These are phyloP conservation scores for Chiua virens DNA, from an alignment of 768 basidiomycete species.

Conservation along the genomic window DNA sequence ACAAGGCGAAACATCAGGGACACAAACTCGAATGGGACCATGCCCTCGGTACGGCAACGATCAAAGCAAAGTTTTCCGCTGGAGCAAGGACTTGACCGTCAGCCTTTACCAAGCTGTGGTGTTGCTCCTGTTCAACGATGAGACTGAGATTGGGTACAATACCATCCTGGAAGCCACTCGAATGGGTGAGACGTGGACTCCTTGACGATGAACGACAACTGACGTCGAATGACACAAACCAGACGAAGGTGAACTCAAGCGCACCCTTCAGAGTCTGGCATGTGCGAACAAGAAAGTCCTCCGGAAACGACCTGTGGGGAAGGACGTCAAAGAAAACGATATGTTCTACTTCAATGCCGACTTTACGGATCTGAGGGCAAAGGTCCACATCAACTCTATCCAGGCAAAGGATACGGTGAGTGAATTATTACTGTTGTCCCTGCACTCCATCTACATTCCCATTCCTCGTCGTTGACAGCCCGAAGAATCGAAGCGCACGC, in stretches of 20 bases:
- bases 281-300: constrained; percentile 89
- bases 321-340: constrained; percentile 75
- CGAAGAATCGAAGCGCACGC: constrained; percentile 84
- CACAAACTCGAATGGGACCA: constrained; percentile 85
- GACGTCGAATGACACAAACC: not conserved
- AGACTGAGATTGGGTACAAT: constrained; percentile 54
- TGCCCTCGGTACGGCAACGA: constrained; percentile 76
- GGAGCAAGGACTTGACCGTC: constrained; percentile 86
- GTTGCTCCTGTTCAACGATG: constrained; percentile 81
- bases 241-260: constrained; percentile 74
- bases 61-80: constrained; percentile 66
- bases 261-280: constrained; percentile 90
- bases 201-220: not conserved
- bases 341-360: constrained; percentile 78
- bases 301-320: constrained; percentile 73
- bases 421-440: not conserved
- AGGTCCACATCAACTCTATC: constrained; percentile 93
- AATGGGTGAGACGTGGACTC: constrained; percentile 55
- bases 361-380: constrained; percentile 76
- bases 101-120: constrained; percentile 90
- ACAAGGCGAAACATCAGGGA: constrained; percentile 75
- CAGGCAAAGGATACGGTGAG: constrained; percentile 90
- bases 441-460: not conserved
- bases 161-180: constrained; percentile 68
- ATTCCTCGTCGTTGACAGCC: constrained; percentile 41